Base-by-base conservation (phyloP, 2,329 filamentous ascomycete genomes). In the Pestalotiopsis sp. region DNA sequence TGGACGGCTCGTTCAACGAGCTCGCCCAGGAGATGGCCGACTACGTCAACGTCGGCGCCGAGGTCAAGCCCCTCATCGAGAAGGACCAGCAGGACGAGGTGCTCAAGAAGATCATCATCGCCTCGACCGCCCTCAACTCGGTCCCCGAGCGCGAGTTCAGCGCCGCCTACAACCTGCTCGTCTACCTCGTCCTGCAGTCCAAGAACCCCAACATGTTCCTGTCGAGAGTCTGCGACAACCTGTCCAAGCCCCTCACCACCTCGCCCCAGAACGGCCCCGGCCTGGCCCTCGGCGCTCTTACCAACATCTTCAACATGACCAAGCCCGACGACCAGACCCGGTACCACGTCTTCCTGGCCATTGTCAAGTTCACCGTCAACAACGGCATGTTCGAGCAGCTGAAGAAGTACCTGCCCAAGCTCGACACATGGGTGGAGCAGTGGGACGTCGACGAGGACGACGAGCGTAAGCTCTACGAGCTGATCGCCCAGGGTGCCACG, bases 131-230 rank as follows among this genome's bases (percentile, higher is more conserved):
- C 64, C 86, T 99, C 79, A 97, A 95, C 82, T 88, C 88, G 71
- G 93, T 94, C 67, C 93, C 95, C 69, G 96, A 99, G 87, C 97
- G 96, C 88, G 95, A 98, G 82, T 96, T 98, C 81, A 95, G 94
- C 70, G 92, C 95, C 69, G 94, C 95, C 70, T 98, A 98, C 85
- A 98, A 99, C 85, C 92, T 98, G 75, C 91, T 99, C 80, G 91
- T 98, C 78, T 93, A 98, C 85, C 91, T 99, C 70, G 90, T 97
- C 74, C 88, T 94, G 76, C 93, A 97, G 83, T 93, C 94, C 69
- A 90, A 92, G 76, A 93, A 95, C 75, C 89, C 92, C 74, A 92
- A 94, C 81, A 93, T 92, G 83, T 92, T 96, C 85, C 91, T 99
- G 73, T 92, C 93, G 69, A 88, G 89, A 76, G 91, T 99, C 77